A percentile compares a stretch with the other conserved stretches of the same genome.
phyloP scores from a whole-genome alignment of 2,329 filamentous ascomycete species.

The Aquanectria penicillioides region DNA sequence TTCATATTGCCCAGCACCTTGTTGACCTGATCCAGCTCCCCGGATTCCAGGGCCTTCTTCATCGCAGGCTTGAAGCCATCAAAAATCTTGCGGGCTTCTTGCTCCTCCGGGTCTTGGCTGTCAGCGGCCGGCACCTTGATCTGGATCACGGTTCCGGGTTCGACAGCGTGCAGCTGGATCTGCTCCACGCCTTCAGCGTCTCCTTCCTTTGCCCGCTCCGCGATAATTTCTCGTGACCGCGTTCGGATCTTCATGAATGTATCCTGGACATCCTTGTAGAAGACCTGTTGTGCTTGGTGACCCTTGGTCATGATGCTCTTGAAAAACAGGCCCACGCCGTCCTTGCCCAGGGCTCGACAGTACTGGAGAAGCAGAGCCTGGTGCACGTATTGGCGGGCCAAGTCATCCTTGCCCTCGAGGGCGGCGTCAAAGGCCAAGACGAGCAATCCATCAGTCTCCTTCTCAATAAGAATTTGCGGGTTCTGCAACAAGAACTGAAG shows the following conservation, averaged over 20 bases:
- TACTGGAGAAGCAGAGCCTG: conserved; percentile 94
- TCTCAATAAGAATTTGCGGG: conserved; percentile 81
- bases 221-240: conserved; percentile 76
- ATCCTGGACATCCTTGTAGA: conserved; percentile 90
- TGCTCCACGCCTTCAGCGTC: conserved; percentile 83
- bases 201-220: conserved; percentile 61
- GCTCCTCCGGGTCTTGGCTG: conserved; percentile 72
- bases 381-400: conserved; percentile 88
- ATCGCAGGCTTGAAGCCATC: conserved; percentile 85
- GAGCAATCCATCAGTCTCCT: conserved; percentile 89
- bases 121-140: conserved; percentile 80
- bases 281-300: conserved; percentile 90
- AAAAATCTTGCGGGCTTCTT: conserved; percentile 78
- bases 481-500: conserved; percentile 82
- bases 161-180: conserved; percentile 96
- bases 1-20: conserved; percentile 83
- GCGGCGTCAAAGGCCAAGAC: conserved; percentile 92
- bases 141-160: conserved; percentile 90
- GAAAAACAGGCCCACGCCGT: conserved; percentile 94
- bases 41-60: conserved; percentile 84
- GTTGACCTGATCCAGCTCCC: conserved; percentile 74
- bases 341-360: conserved; percentile 86
- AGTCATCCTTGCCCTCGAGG: conserved; percentile 78
- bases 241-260: conserved; percentile 86
- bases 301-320: conserved; percentile 90